Evolutionary conservation across 768 basidiomycete species (phyloP), one percentile per base, ranked within the genome.

Genomic region (Gymnopilus dilepis): DNA sequence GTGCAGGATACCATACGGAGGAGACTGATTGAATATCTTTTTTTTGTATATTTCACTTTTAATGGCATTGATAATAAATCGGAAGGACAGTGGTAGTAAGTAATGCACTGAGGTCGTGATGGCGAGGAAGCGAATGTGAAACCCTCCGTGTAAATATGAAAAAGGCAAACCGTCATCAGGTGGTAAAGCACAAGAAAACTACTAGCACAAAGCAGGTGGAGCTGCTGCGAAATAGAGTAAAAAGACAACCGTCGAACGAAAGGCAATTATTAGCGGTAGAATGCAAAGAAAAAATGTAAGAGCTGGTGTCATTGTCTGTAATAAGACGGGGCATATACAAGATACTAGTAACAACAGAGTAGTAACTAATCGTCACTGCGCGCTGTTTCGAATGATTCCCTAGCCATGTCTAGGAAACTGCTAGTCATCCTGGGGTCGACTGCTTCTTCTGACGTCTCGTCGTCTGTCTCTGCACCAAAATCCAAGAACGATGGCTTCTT

Each of bases 1-100:
- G 92, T 47, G 93, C 93, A 54, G 93, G 93, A 71, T 95, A 95
- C 70, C 93, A 95, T 73, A 92, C 92, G 30, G 85, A 92, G 68
- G 92, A 94, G 77, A 91, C 87, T 47, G 91, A 88, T 66, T 90
- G 73, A 72, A 57, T 55, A 50, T 60, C 37, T 50, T 51, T 62
- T 50, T 59, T 64, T 53, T 66, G 56, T 67, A 31, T 68, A 65
- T 59, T 63, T 66, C 57, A 59, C 45, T 64, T 63, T 58, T 61
- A 63, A 65, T 61, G 58, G 41, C 22, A 60, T 57, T 57, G 59
- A 59, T 60, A 38, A 67, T 56, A 56, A 53, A 53, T 45, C 54
- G 42, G 60, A 60, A 63, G 43, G 50, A 56, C 24, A 56, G 60
- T 50, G 53, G 30, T 61, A 61, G 64, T 33, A 58, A 19, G 53